A percentile compares a stretch with the other conserved stretches of the same genome.
Conservation (phyloP, 23 red algal genomes). For the Pyropia haitanensis region DNA sequence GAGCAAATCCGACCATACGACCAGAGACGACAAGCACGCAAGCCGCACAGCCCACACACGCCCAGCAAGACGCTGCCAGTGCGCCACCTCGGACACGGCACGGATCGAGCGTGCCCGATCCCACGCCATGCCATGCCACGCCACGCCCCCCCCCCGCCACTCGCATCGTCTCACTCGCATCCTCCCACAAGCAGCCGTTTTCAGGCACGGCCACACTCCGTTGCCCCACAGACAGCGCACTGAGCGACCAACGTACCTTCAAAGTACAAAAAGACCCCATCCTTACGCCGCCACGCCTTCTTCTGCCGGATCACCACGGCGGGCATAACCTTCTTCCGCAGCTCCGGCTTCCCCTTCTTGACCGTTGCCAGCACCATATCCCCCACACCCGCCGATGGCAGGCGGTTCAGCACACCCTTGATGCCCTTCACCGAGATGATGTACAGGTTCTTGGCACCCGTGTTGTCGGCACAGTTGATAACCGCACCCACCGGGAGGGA, state of each 20-base stretch:
- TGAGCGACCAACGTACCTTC: slow-evolving; percentile 67
- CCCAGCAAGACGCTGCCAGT: too few species aligned
- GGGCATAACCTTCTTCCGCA: slow-evolving; percentile 92
- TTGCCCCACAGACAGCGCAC: background rate
- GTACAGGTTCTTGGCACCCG: slow-evolving; percentile 98
- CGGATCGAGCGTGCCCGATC: too few species aligned
- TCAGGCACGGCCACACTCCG: background rate
- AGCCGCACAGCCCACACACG: too few species aligned
- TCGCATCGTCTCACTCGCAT: background rate
- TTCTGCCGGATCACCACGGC: slow-evolving; percentile 92
- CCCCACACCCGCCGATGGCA: slow-evolving; percentile 84
- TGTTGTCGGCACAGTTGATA: slow-evolving; percentile 99
- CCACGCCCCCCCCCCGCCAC: too few species aligned
- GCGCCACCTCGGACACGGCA: too few species aligned
- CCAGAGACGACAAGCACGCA: too few species aligned
- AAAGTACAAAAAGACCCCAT: slow-evolving; percentile 85
- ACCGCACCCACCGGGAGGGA: slow-evolving; percentile 88
- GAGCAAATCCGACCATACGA: too few species aligned
- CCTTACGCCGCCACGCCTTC: slow-evolving; percentile 92
- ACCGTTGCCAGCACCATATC: slow-evolving; percentile 98
- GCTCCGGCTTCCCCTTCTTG: slow-evolving; percentile 98
- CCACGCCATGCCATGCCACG: too few species aligned
- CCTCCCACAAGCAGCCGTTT: background rate
- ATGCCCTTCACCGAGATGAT: slow-evolving; percentile 95
- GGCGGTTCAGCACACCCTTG: slow-evolving; percentile 82